Evolutionary conservation across 2,329 filamentous ascomycete genomes (phyloP), one percentile per base, ranked within the genome.

Genomic region (Chalaropsis thielavioides): DNA sequence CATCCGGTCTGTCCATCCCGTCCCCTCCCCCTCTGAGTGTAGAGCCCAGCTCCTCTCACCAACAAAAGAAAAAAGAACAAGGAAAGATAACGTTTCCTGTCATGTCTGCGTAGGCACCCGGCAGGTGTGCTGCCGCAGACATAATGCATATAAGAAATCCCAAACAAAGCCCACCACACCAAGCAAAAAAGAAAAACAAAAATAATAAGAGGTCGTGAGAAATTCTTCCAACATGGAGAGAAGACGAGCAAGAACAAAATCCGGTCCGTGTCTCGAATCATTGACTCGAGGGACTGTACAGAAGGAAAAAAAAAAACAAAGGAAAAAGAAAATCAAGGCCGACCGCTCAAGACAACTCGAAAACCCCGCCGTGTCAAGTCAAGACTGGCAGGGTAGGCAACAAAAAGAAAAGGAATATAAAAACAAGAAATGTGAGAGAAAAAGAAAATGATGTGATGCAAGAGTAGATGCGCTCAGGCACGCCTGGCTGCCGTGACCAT

Each of bases 221-320:
- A 31, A 8, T 15, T 41, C 24, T 49, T 35, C 49, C 62, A 27
- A 44, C 24, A 8, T 35, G 19, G 38, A 56, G 61, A 31, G 19
- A 51, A 35, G 41, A 51, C 22, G 31, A 19, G 44, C 13, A 24
- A 49, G 13, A 56, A 61, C 59, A 61, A 61, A 38, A 35, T 24
- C 51, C 19, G 59, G 27, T 6, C 19, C 15, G 40, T 38, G 19
- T 19, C 46, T 44, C 40, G 59, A 41, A 43, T 61, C 38, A 10
- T 44, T 27, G 41, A 61, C 24, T 44, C 59, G 40, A n/a, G 7
- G 38, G 43, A 64, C 31, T 49, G 56, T 27, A 51, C 19, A 58
- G 22, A 24, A 56, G 46, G 22, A 64, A 49, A 62, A 31, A n/a
- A 43, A 56, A 62, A 22, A 62, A 61, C 1, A 65, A 65, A 56